Evolutionary conservation across 2,329 filamentous ascomycete genomes (phyloP), one percentile per base, ranked within the genome.

Genomic region (Scopulariopsis brevicaulis): DNA sequence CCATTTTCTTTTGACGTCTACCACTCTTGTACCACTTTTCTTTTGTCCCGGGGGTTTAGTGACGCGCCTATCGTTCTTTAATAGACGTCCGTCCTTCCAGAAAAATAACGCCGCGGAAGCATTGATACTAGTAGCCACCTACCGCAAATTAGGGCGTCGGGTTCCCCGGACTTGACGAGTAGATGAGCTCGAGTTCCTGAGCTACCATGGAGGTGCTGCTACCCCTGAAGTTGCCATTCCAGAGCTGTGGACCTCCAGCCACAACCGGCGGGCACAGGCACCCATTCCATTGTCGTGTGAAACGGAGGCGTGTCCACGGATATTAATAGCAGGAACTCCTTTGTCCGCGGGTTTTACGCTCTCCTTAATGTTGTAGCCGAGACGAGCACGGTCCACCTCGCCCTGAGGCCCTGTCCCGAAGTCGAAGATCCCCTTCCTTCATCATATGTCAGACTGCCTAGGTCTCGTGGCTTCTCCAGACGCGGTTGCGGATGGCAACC

Each of bases 1-100:
- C 63, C 63, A 65, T 67, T 68, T 67, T 24, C 25, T 53, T 68
- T 66, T 62, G 65, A 56, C 46, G 22, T 14, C 5, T 50, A 50
- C 46, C 46, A 22, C 20, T 24, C 46, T 10, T 50, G 20, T 24
- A 50, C 22, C 22, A 22, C 20, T 24, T 22, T 37, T 22, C 20
- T 50, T 24, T 22, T 20, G 20, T 14, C 8, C 4, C 24, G 22
- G 46, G 22, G 20, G 8, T 50, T n/a, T 50, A 11, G 46, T 15
- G 15, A 46, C 15, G n/a, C 40, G 40, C 40, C 18, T n/a, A 6
- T n/a, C n/a, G 15, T 40, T 40, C 37, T n/a, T n/a, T 18, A 46
- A 46, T n/a, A 46, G 8, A 46, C n/a, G 15, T 46, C 37, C 37
- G 11, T 40, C 15, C 37, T n/a, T 46, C 18, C 2, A 46, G 10